Percentiles rank a stretch among this genome's conserved stretches.
Evolutionary conservation across 148 eudicot species (phyloP).

Genomic region (Tetragonia tetragonoides): DNA sequence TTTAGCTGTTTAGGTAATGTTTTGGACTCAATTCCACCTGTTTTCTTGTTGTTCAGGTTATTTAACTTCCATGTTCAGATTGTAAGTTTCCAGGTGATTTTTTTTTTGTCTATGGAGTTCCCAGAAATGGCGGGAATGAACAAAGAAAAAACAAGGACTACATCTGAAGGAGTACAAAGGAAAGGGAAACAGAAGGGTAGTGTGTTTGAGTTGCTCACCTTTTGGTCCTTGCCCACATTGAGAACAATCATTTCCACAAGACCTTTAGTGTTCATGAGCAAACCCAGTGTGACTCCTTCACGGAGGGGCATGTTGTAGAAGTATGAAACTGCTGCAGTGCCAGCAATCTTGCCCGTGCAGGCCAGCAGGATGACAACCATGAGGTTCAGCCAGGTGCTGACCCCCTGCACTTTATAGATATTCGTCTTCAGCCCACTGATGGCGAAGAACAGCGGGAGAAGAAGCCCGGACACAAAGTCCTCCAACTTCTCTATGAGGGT

Average conservation of each 20-base stretch:
- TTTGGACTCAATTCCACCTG: too few species aligned
- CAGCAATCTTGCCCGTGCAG: slow-evolving; percentile 50
- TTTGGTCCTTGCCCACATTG: slow-evolving; percentile 92
- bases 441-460: slow-evolving; percentile 67
- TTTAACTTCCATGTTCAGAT: too few species aligned
- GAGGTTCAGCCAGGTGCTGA: slow-evolving; percentile 32
- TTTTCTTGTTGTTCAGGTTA: too few species aligned
- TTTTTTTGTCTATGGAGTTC: too few species aligned
- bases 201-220: slow-evolving; percentile 35
- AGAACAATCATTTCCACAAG: slow-evolving; percentile 92
- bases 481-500: slow-evolving; percentile 69
- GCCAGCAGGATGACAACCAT: slow-evolving; percentile 33
- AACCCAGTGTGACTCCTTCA: slow-evolving; percentile 59
- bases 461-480: slow-evolving; percentile 68
- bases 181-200: not conserved
- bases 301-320: slow-evolving; percentile 52
- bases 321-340: slow-evolving; percentile 40
- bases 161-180: not conserved
- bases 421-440: slow-evolving; percentile 64
- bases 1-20: not conserved
- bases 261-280: slow-evolving; percentile 81
- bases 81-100: too few species aligned
- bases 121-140: too few species aligned
- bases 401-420: slow-evolving; percentile 20
- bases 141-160: not conserved